Base-by-base conservation (phyloP, 495 filamentous ascomycete species). In the Eremomyces bilateralis region DNA sequence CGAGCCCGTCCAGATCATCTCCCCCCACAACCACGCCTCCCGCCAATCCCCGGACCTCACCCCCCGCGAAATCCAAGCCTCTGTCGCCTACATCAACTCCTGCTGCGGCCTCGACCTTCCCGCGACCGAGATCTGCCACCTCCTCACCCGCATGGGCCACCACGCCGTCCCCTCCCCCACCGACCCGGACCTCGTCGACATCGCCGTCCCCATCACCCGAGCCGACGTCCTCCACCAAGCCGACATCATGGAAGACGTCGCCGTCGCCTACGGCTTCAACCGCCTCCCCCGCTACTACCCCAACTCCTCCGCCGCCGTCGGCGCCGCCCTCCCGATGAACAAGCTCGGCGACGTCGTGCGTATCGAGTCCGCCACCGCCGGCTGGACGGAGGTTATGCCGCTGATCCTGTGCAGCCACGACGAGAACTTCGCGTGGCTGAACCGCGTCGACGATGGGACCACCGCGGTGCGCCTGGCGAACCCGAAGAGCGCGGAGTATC, bases 241-340 rank as follows among this genome's bases (percentile, higher is more conserved):
- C 42, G 88, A 99, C 52, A 80, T 99, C 46, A 95, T 99, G 88
- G 88, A 99, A 56, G 88, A 99, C 54, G 71, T 88, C 13, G 88
- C 82, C 13, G 81, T 97, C 39, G 80, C 79, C 13, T 90, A 93
- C 56, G 88, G 88, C 37, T 99, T 90, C 67, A 95, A 99, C 64
- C 73, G 73, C 15, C 74, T 99, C 4, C 81, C 83, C 0, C 71
- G 79, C 12, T 65, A 72, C 4, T 77, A 83, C 57, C 81, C 85
- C 8, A 75, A 70, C 56, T 80, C 77, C 43, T 69, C 76, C 2
- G 73, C 76, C 36, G 88, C 84, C 0, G 71, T 93, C 38, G 88
- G 77, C 33, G 73, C 80, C 45, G 79, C 90, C 6, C 65, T 99
- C 0, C 65, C 73, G 33, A 73, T 99, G 52, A 95, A 95, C 64